phyloP scores from a whole-genome alignment of 257 asterid species.

The Coffea eugenioides region DNA sequence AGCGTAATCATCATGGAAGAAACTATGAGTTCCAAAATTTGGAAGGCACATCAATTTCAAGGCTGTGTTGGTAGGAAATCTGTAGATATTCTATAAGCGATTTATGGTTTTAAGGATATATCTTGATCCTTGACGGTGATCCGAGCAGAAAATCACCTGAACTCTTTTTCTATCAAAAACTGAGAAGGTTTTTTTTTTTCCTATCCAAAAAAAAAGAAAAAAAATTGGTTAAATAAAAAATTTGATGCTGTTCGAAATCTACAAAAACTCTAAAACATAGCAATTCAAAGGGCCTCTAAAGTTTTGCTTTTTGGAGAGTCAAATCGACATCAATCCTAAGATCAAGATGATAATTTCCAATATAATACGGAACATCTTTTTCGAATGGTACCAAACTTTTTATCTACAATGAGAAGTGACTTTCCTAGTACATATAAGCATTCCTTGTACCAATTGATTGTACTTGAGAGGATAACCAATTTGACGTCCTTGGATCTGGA shows the following conservation, averaged over 20 bases:
- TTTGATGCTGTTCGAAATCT: no score
- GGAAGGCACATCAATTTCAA: neutral
- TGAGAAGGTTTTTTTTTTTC: no score
- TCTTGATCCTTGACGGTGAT: no score
- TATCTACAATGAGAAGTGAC: neutral
- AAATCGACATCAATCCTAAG: neutral
- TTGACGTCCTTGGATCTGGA: neutral
- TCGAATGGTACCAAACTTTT: neutral
- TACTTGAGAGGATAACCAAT: neutral
- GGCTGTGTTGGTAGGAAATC: no score
- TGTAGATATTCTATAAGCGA: neutral
- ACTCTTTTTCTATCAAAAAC: no score
- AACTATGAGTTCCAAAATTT: neutral
- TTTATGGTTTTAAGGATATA: no score
- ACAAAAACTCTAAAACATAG: no score
- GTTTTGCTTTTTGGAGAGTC: neutral
- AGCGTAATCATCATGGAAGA: neutral
- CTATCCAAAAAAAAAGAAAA: no score
- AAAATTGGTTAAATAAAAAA: no score
- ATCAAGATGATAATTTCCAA: neutral
- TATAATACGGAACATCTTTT: neutral
- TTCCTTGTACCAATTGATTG: neutral
- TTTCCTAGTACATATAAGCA: neutral
- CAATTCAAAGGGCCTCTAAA: no score
- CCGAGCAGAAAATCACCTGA: no score